Conservation (phyloP, 2,329 filamentous ascomycete genomes). For the Escovopsis weberi region DNA sequence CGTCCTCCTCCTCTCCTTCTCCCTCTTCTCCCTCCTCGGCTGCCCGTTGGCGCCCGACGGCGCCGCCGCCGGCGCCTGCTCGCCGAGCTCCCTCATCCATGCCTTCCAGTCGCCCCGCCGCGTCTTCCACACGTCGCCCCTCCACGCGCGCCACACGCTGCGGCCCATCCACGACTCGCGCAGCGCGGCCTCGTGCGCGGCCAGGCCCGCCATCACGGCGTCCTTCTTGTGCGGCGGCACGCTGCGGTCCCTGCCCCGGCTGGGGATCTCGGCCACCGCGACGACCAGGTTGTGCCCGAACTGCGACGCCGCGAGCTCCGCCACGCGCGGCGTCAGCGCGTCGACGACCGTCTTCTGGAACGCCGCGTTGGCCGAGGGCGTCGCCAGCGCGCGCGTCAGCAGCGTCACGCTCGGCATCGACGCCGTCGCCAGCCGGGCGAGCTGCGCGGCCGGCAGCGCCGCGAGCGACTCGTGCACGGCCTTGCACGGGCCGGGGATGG, state of each 20-base stretch:
- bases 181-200: conserved; percentile 31
- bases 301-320: conserved; percentile 33
- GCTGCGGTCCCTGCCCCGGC: conserved; percentile 30
- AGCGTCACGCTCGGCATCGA: conserved; percentile 35
- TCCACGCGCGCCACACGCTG: conserved; percentile 43
- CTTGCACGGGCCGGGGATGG: conserved; percentile 54
- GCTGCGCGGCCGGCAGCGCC: conserved; percentile 37
- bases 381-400: conserved; percentile 34
- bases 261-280: conserved; percentile 34
- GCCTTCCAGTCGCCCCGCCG: conserved; percentile 38
- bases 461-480: conserved; percentile 62
- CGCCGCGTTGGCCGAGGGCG: conserved; percentile 31
- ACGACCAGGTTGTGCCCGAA: conserved; percentile 37
- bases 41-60: conserved; percentile 6
- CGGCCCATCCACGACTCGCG: conserved; percentile 40
- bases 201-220: conserved; percentile 34
- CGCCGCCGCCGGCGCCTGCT: conserved; percentile 7
- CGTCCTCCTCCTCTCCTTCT: background rate
- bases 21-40: background rate
- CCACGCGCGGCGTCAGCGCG: conserved; percentile 28
- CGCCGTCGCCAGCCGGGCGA: conserved; percentile 48
- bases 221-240: conserved; percentile 46
- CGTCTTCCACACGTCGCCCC: conserved; percentile 42
- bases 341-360: conserved; percentile 43
- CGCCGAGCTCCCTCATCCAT: conserved; percentile 37